These are phyloP conservation scores for Hypoxylon sp. DNA, from an alignment of 2,329 filamentous ascomycete genomes.

Conservation along the genomic window DNA sequence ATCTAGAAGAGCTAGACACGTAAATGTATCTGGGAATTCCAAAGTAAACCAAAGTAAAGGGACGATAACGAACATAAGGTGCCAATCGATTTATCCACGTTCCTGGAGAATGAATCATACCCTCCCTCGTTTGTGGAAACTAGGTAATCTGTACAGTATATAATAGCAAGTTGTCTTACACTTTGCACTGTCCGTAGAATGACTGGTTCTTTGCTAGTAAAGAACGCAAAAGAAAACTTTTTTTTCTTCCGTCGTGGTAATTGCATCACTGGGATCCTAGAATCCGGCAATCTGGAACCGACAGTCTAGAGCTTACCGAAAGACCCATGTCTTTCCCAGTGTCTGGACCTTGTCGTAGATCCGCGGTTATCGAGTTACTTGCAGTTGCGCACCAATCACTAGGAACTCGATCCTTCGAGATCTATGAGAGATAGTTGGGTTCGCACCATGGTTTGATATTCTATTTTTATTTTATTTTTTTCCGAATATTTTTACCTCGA, in stretches of 20 bases:
- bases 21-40: too few species aligned
- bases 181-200: conserved; percentile 29
- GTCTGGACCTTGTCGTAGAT: conserved; percentile 10
- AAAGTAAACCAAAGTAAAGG: too few species aligned
- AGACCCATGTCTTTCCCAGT: conserved; percentile 6
- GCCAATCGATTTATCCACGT: too few species aligned
- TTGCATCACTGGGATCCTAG: conserved; percentile 29
- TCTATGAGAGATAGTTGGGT: neutral
- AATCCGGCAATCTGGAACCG: neutral
- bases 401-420: conserved; percentile 18
- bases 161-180: neutral
- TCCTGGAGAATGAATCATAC: too few species aligned
- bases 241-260: conserved; percentile 29
- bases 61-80: too few species aligned
- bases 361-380: conserved; percentile 16
- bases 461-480: too few species aligned
- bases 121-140: too few species aligned
- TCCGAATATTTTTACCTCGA: neutral
- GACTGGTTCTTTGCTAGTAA: conserved; percentile 1
- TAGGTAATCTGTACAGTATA: conserved; percentile 12
- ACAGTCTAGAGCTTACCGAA: conserved; percentile 13
- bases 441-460: neutral
- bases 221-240: conserved; percentile 18
- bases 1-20: too few species aligned
- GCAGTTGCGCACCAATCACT: conserved; percentile 21